These are phyloP conservation scores for Phanerodontia chrysosporium DNA, from an alignment of 768 basidiomycete genomes.

Conservation along the genomic window DNA sequence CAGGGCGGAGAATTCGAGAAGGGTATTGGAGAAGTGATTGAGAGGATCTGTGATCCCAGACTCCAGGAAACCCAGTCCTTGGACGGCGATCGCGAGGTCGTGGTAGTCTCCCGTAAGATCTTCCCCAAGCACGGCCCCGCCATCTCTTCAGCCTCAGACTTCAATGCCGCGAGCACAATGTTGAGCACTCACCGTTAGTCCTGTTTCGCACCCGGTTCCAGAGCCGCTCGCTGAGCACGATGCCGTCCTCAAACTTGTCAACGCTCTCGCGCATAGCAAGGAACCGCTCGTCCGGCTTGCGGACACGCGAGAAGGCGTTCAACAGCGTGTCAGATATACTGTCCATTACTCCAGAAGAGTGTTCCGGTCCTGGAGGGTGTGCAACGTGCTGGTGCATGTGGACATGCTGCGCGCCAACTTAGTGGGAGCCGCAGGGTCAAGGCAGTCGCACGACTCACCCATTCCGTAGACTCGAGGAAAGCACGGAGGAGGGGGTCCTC, in stretches of 20 bases:
- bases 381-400: slow-evolving; percentile 96
- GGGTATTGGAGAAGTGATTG: slow-evolving; percentile 93
- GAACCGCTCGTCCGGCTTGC: slow-evolving; percentile 97
- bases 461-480: slow-evolving; percentile 97
- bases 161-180: not conserved
- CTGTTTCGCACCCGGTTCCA: slow-evolving; percentile 75
- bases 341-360: slow-evolving; percentile 79
- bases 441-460: slow-evolving; percentile 53
- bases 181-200: slow-evolving; percentile 71
- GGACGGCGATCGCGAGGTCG: slow-evolving; percentile 92
- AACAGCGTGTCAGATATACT: slow-evolving; percentile 93
- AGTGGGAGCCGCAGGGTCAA: slow-evolving; percentile 8
- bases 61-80: slow-evolving; percentile 96
- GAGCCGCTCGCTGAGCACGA: slow-evolving; percentile 74
- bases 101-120: slow-evolving; percentile 97
- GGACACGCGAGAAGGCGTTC: slow-evolving; percentile 92
- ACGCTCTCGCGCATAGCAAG: slow-evolving; percentile 86
- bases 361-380: slow-evolving; percentile 84
- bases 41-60: slow-evolving; percentile 97
- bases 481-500: slow-evolving; percentile 84
- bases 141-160: slow-evolving; percentile 82
- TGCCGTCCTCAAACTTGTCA: slow-evolving; percentile 96
- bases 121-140: slow-evolving; percentile 75
- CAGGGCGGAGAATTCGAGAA: slow-evolving; percentile 91
- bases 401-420: slow-evolving; percentile 59